These are phyloP conservation scores for Botryosphaeria dothidea DNA, from an alignment of 2,329 filamentous ascomycete genomes.

Conservation along the genomic window DNA sequence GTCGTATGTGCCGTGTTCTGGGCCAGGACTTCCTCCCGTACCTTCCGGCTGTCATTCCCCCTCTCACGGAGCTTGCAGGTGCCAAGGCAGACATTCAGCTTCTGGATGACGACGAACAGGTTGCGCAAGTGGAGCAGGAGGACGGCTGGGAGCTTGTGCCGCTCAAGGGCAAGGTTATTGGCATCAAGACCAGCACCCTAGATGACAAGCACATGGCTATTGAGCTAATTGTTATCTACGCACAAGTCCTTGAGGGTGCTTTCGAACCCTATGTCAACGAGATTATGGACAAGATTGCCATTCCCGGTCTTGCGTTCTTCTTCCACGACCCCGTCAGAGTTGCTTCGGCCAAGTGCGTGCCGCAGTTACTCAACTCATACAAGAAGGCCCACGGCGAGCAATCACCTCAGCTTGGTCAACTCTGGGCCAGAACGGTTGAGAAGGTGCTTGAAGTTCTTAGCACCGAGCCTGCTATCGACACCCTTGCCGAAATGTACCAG, in stretches of 20 bases:
- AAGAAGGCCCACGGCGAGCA: conserved; percentile 85
- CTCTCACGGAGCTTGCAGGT: conserved; percentile 83
- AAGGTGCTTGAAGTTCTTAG: conserved; percentile 92
- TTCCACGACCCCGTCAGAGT: conserved; percentile 98
- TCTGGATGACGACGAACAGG: conserved; percentile 91
- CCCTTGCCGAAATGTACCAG: conserved; percentile 97
- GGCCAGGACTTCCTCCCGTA: conserved; percentile 90
- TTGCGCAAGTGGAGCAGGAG: conserved; percentile 88
- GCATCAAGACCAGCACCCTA: conserved; percentile 93
- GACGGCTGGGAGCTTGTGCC: conserved; percentile 98
- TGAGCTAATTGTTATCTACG: conserved; percentile 94
- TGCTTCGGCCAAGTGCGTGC: conserved; percentile 91
- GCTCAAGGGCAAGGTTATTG: conserved; percentile 96
- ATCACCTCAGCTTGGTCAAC: conserved; percentile 74
- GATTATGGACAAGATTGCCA: conserved; percentile 94
- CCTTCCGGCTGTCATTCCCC: conserved; percentile 90
- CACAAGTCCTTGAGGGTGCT: conserved; percentile 87
- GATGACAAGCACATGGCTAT: conserved; percentile 99
- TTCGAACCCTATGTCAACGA: conserved; percentile 91
- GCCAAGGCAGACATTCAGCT: conserved; percentile 98
- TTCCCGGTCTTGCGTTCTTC: conserved; percentile 94
- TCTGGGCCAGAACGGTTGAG: conserved; percentile 84
- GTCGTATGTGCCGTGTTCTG: conserved; percentile 94
- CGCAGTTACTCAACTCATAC: conserved; percentile 88
- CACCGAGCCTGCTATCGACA: conserved; percentile 93